A percentile compares a stretch with the other conserved stretches of the same genome.
phyloP scores from a whole-genome alignment of 2,329 filamentous ascomycete species.

The Cladosporium sp. region DNA sequence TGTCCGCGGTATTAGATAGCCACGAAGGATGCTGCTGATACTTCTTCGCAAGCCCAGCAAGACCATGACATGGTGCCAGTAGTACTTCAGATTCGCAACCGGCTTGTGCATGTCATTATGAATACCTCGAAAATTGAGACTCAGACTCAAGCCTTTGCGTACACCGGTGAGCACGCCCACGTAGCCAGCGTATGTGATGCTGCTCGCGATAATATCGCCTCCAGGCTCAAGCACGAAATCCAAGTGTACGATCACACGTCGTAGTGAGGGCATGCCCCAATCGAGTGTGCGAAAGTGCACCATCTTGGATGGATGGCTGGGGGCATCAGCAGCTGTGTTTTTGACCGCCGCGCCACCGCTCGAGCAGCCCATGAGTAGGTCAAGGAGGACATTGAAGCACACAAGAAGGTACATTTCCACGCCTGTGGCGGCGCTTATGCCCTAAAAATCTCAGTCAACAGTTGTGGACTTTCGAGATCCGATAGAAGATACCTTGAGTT shows the following conservation, averaged over 20 bases:
- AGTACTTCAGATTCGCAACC: conserved; percentile 38
- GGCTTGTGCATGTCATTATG: conserved; percentile 39
- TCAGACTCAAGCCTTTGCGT: conserved; percentile 43
- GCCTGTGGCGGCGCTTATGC: conserved; percentile 49
- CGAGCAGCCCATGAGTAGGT: conserved; percentile 62
- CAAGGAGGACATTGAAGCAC: conserved; percentile 59
- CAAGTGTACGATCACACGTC: conserved; percentile 38
- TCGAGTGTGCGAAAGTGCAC: conserved; percentile 54
- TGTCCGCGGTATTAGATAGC: conserved; percentile 35
- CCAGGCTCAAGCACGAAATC: conserved; percentile 34
- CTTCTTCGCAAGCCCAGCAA: conserved; percentile 52
- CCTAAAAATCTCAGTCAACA: conserved; percentile 24
- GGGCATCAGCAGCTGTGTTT: not conserved
- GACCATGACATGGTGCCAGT: conserved; percentile 49
- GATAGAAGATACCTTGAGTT: conserved; percentile 41
- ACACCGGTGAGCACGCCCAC: conserved; percentile 51
- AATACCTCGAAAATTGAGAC: conserved; percentile 49
- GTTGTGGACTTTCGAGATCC: not conserved
- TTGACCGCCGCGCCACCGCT: conserved; percentile 45
- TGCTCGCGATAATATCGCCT: conserved; percentile 42
- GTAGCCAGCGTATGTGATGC: conserved; percentile 50
- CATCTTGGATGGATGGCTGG: conserved; percentile 34
- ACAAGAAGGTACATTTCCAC: conserved; percentile 59
- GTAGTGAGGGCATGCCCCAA: conserved; percentile 44
- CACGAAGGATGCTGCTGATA: conserved; percentile 49